Conservation (phyloP, 495 filamentous ascomycete species). For the Hyaloscypha hepaticicola region DNA sequence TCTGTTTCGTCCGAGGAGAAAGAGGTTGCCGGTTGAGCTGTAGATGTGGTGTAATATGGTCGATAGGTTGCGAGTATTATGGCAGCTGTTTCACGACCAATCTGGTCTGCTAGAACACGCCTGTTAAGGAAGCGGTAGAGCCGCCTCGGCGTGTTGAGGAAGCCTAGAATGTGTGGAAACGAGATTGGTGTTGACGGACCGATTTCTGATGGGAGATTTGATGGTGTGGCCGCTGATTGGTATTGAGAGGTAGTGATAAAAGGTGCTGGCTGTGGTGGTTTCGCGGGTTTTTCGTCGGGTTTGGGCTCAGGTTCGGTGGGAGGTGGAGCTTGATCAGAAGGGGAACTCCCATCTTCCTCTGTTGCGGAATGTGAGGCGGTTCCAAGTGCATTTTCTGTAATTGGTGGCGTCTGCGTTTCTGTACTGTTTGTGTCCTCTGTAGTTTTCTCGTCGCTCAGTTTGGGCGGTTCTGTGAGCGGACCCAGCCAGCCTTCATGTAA, state of each 20-base stretch:
- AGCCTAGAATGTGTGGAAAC: slow-evolving; percentile 90
- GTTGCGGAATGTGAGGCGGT: slow-evolving; percentile 15
- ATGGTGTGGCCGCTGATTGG: slow-evolving; percentile 55
- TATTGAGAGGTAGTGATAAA: slow-evolving; percentile 74
- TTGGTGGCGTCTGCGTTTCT: not conserved
- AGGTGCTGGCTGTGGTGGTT: slow-evolving; percentile 54
- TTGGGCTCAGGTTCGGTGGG: slow-evolving; percentile 37
- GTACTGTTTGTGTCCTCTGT: slow-evolving; percentile 28
- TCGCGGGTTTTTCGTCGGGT: slow-evolving; percentile 40
- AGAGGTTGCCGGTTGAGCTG: not conserved
- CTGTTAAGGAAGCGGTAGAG: slow-evolving; percentile 87
- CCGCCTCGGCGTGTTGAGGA: slow-evolving; percentile 84
- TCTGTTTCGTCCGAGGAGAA: slow-evolving; percentile 38
- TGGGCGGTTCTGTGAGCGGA: slow-evolving; percentile 53
- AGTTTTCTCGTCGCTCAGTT: slow-evolving; percentile 44
- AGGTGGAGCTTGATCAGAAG: not conserved
- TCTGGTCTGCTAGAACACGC: slow-evolving; percentile 77
- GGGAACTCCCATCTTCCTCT: slow-evolving; percentile 9
- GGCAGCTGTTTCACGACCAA: slow-evolving; percentile 87
- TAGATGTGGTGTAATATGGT: slow-evolving; percentile 39
- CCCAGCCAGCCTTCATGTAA: slow-evolving; percentile 97
- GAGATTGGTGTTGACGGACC: slow-evolving; percentile 67
- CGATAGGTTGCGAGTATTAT: slow-evolving; percentile 68
- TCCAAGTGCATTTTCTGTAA: slow-evolving; percentile 22
- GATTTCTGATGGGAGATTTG: slow-evolving; percentile 58